These are phyloP conservation scores for Paramecium biaurelia DNA, from an alignment of 73 alveolate species.

Conservation along the genomic window DNA sequence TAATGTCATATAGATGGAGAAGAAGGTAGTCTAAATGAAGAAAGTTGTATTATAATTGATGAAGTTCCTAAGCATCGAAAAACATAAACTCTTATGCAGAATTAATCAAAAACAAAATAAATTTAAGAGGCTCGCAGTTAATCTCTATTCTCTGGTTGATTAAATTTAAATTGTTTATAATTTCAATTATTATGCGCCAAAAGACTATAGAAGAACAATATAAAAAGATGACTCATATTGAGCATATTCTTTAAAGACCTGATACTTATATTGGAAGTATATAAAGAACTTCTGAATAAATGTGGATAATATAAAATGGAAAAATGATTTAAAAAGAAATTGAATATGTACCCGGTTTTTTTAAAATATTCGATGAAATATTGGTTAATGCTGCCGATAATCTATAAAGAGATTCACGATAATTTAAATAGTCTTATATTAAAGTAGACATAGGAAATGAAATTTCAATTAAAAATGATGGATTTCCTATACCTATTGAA, in stretches of 20 bases:
- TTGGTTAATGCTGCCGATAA: conserved; percentile 99
- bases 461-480: conserved; percentile 92
- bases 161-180: not conserved
- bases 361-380: conserved; percentile 96
- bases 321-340: conserved; percentile 83
- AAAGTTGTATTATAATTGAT: not conserved
- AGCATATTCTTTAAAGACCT: conserved; percentile 96
- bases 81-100: not conserved
- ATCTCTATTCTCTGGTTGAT: not conserved
- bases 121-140: not conserved
- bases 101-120: not conserved
- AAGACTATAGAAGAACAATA: conserved; percentile 87
- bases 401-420: conserved; percentile 85
- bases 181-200: conserved; percentile 29
- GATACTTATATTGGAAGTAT: conserved; percentile 96
- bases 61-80: not conserved
- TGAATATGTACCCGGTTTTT: conserved; percentile 94
- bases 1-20: conserved; percentile 18
- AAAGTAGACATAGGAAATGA: conserved; percentile 84
- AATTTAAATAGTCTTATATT: conserved; percentile 78
- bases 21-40: conserved; percentile 8
- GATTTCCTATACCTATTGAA: conserved; percentile 93
- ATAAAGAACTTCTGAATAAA: conserved; percentile 82
- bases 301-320: conserved; percentile 75
- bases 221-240: conserved; percentile 87